Base-by-base conservation (phyloP, 2,329 filamentous ascomycete genomes). In the Aspergillus sp. region DNA sequence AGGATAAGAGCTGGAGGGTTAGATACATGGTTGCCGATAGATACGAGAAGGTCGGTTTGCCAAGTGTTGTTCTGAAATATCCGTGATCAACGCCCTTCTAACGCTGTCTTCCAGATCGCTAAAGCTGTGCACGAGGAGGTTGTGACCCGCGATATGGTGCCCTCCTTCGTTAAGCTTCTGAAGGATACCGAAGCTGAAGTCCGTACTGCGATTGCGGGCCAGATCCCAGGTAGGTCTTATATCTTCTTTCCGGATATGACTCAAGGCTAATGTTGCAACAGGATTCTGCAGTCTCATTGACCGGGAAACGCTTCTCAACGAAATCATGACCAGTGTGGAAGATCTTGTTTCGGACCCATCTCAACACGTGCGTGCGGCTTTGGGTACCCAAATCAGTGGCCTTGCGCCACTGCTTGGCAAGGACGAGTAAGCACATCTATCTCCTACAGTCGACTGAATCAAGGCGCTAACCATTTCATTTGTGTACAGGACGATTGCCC, bases 1-100 rank as follows among this genome's bases (percentile, higher is more conserved):
- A 97, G 72, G 95, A 99, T 77, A 99, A 98, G 86, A 98, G 95
- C 81, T 99, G 95, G 95, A 88, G 95, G 73, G 95, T 99, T 61
- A 87, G 95, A 75, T 99, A 98, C 79, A 99, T 99, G 95, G 95
- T 99, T 69, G 95, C 95, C 52, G 95, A 99, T 78, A 87, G 92
- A 75, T 99, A 97, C 73, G 95, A 99, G 79, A 97, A 98, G 90
- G 92, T 92, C 73, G 53, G 73, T 56, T 49, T 51, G 55, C 32
- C n/a, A 6, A 16, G n/a, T 39, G 32, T 26, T 16, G 5, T 57
- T 31, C 16, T n/a, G 16, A 6, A 0, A 53, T 31, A 12, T 6
- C 47, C 16, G 16, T 14, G 14, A 55, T 16, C 29, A 49, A 49
- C n/a, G 18, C 26, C 22, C 31, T n/a, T 59, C 65, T 69, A 59